These are phyloP conservation scores for Pilatotrama ljubarskyi DNA, from an alignment of 768 basidiomycete species.

Conservation along the genomic window DNA sequence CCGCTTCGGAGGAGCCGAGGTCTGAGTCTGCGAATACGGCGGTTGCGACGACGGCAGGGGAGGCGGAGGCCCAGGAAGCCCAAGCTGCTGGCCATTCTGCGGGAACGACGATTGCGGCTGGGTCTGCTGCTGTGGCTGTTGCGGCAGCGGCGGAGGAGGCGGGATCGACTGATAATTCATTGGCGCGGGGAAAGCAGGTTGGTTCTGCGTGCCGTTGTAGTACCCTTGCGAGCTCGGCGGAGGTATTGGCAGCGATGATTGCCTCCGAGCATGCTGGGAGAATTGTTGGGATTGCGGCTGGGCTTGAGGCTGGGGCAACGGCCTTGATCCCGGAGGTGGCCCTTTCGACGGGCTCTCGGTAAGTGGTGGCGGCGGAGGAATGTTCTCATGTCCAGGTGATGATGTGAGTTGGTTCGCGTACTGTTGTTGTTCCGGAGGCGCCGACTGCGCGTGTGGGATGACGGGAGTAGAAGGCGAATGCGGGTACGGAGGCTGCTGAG, in stretches of 20 bases:
- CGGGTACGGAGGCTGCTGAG: slow-evolving; percentile 40
- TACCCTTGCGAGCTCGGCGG: slow-evolving; percentile 14
- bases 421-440: slow-evolving; percentile 34
- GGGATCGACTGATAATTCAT: slow-evolving; percentile 20
- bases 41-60: slow-evolving; percentile 27
- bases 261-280: slow-evolving; percentile 15
- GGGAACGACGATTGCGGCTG: slow-evolving; percentile 22
- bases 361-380: slow-evolving; percentile 40
- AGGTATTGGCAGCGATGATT: slow-evolving; percentile 26
- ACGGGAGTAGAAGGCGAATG: slow-evolving; percentile 25
- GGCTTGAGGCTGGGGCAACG: slow-evolving; percentile 24
- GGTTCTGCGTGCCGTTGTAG: slow-evolving; percentile 19
- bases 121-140: slow-evolving; percentile 14
- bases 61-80: slow-evolving; percentile 29
- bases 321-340: slow-evolving; percentile 19
- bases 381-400: slow-evolving; percentile 36
- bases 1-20: slow-evolving; percentile 30
- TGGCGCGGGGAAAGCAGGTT: slow-evolving; percentile 10
- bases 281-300: slow-evolving; percentile 16
- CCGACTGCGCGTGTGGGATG: slow-evolving; percentile 32
- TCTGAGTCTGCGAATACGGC: slow-evolving; percentile 12
- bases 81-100: slow-evolving; percentile 14
- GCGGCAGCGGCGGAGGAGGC: slow-evolving; percentile 24
- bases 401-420: slow-evolving; percentile 1
- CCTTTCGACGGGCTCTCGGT: slow-evolving; percentile 31